Evolutionary conservation across 2,329 filamentous ascomycete genomes (phyloP), one percentile per base, ranked within the genome.

Genomic region (Fusarium paranaense): DNA sequence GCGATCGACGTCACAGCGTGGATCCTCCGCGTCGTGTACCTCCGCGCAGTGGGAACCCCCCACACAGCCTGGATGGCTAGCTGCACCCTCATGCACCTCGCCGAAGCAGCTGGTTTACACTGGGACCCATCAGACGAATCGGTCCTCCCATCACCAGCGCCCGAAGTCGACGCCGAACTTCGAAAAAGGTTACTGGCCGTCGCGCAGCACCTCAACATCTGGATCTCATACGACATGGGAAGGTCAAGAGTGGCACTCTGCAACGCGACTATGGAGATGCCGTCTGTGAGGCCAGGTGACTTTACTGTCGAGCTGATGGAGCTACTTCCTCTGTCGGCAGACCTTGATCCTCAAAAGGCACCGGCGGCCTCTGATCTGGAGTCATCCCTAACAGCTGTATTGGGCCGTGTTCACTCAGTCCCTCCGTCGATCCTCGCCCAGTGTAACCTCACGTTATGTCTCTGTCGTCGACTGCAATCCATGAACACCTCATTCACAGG

Each of bases 141-240:
- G 1, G 72, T 80, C 0, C 77, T 83, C 4, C 76, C 70, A 0
- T 61, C 70, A 1, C 52, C 78, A 1, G 77, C 70, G 7, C 77
- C 79, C 16, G 74, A 78, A 1, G 71, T 81, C 18, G 79, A 83
- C 18, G 56, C 80, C 13, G 86, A 88, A 33, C 79, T 81, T 10
- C 82, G 83, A 13, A 81, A 83, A 14, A 80, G 87, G 2, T 77
- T 89, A 5, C 80, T 88, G 75, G 84, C 87, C 62, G 84, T 90
- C 45, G 86, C 88, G 0, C 86, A 88, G 11, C 88, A 90, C 71
- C 83, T 91, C 9, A 90, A 90, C 72, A 87, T 86, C 14, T 90
- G 89, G 88, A 86, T 87, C 30, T 90, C 88, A 1, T 90, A 89
- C 70, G 89, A 91, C 64, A 85, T 90, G 62, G 89, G 89, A 1